Base-by-base conservation (phyloP, 129 eudicot species). In the Lonicera japonica region DNA sequence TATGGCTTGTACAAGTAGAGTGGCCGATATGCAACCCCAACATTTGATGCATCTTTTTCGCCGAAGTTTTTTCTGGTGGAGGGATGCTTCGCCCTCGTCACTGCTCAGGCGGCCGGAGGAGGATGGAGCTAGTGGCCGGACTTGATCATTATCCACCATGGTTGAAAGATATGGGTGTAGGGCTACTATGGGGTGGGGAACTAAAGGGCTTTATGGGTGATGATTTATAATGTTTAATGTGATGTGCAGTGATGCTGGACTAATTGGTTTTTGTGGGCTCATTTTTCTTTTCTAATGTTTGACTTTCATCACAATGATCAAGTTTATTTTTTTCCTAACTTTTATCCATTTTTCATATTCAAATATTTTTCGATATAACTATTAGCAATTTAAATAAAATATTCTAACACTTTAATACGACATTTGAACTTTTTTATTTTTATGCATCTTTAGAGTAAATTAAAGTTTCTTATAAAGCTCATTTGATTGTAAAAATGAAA, bases 111-210 rank as follows among this genome's bases (percentile, higher is more conserved):
- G 82, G 23, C 68, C 69, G 9, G 73, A 21, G 50, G 50, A 29
- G 58, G 82, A 73, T 0, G 87, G 80, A 41, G 90, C 95, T 36
- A 80, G 72, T 29, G 95, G 90, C 25, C 73, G 59, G 25, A 74
- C 77, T 54, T 86, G 87, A 54, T 86, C 87, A 17, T 56, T 73
- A 60, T 65, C 84, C n/a, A 18, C 71, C 90, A 82, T 86, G 54
- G 50, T 65, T 65, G 53, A 34, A 11, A 14, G 8, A 8, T 18
- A 14, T 2, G 21, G 21, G 55, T 16, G 19, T 5, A 12, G 61
- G 19, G 39, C 13, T 55, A 5, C 23, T 55, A 0, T 21, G 29
- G 13, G 59, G 23, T 20, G 59, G 23, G 22, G 34, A 29, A 14
- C 4, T 45, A 15, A 50, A 50, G 55, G 9, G 21, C 13, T 10